phyloP scores from a whole-genome alignment of 768 basidiomycete species.

The Leccinellum rugosiceps region DNA sequence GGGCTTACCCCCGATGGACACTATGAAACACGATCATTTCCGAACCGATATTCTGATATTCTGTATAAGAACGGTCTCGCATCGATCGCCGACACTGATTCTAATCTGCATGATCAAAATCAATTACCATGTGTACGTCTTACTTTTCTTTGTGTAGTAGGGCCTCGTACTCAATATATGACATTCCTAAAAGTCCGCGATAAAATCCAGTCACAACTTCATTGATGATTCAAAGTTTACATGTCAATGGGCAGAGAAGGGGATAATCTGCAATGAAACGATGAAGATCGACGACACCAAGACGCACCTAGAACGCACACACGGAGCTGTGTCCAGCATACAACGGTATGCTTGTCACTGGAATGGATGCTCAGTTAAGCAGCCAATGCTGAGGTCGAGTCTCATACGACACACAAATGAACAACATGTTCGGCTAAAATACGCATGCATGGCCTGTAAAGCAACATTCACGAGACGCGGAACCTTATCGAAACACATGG shows the following conservation, averaged over 20 bases:
- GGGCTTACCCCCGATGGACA: background rate
- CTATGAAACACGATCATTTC: too few species aligned
- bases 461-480: background rate
- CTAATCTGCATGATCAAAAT: background rate
- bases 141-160: background rate
- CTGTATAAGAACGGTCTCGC: background rate
- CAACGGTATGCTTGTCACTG: background rate
- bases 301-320: background rate
- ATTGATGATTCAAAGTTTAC: background rate
- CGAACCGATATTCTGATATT: background rate
- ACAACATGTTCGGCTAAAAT: background rate
- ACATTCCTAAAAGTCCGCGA: background rate
- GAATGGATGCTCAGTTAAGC: background rate
- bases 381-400: background rate
- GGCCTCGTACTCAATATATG: background rate
- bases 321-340: background rate
- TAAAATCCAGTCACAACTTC: background rate
- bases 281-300: background rate
- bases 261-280: background rate
- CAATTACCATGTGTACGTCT: background rate
- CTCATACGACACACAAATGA: conserved; percentile 4
- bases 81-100: background rate
- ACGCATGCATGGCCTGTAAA: background rate
- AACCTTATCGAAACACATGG: background rate
- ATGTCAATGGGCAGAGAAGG: conserved; percentile 2